These are phyloP conservation scores for Coniferiporia weirii DNA, from an alignment of 1,284 basidiomycete genomes.

Conservation along the genomic window DNA sequence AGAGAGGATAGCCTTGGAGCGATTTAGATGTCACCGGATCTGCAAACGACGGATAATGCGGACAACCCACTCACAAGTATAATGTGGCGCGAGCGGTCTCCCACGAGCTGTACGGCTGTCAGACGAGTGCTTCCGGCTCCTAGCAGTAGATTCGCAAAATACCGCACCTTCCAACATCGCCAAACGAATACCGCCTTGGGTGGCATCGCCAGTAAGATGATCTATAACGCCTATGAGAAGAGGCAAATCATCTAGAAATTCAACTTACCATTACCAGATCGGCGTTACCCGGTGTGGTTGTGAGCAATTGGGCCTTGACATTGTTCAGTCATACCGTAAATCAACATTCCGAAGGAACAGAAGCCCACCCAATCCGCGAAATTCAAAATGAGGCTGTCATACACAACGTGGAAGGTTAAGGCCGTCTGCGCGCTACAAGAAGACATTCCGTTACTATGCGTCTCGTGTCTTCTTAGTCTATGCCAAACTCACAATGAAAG, in stretches of 20 bases:
- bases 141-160: background rate
- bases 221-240: background rate
- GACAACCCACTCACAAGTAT: background rate
- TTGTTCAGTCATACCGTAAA: background rate
- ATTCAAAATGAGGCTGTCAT: background rate
- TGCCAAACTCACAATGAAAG: background rate
- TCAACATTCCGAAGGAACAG: background rate
- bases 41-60: background rate
- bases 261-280: background rate
- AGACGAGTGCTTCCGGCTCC: no score
- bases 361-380: slow-evolving; percentile 10
- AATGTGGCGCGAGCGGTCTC: background rate
- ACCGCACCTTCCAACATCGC: slow-evolving; percentile 3
- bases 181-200: slow-evolving; percentile 1
- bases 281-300: background rate
- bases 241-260: background rate
- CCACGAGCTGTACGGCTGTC: background rate
- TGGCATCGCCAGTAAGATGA: background rate
- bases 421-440: slow-evolving; percentile 2
- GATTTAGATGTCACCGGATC: background rate
- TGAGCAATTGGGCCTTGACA: background rate
- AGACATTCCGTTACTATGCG: background rate
- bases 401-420: background rate
- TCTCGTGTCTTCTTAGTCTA: background rate
- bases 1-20: background rate